phyloP scores from a whole-genome alignment of 2,329 filamentous ascomycete genomes.

The Phaeosphaeriaceae sp. region DNA sequence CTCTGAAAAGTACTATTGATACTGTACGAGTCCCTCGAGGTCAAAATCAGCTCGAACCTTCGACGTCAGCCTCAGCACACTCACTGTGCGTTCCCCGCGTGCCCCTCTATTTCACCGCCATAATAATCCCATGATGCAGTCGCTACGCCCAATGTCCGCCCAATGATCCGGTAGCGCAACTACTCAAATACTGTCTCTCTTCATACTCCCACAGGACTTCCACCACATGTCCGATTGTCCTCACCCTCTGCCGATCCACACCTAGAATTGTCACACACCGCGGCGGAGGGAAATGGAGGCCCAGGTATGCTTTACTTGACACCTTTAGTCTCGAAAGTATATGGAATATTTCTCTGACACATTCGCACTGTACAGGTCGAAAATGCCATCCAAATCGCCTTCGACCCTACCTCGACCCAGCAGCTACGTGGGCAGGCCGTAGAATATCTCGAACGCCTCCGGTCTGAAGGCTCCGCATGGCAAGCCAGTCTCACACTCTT shows the following conservation, averaged over 20 bases:
- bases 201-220: conserved; percentile 28
- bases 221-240: conserved; percentile 22
- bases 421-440: conserved; percentile 82
- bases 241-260: conserved; percentile 25
- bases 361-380: conserved; percentile 72
- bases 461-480: conserved; percentile 85
- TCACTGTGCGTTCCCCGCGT: conserved; percentile 33
- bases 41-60: conserved; percentile 7
- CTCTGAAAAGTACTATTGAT: not conserved
- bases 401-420: conserved; percentile 78
- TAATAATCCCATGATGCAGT: conserved; percentile 45
- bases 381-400: conserved; percentile 94
- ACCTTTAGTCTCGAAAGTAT: not conserved
- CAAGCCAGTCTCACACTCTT: conserved; percentile 89
- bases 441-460: conserved; percentile 79
- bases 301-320: conserved; percentile 37
- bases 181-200: conserved; percentile 16
- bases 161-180: conserved; percentile 47
- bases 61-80: conserved; percentile 20
- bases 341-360: not conserved
- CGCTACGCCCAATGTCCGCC: conserved; percentile 38
- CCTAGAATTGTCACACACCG: conserved; percentile 22
- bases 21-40: not conserved
- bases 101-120: conserved; percentile 47
- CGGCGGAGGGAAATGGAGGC: conserved; percentile 48